Evolutionary conservation across 2,329 filamentous ascomycete genomes (phyloP).

Genomic region (Didymosphaeria variabile): DNA sequence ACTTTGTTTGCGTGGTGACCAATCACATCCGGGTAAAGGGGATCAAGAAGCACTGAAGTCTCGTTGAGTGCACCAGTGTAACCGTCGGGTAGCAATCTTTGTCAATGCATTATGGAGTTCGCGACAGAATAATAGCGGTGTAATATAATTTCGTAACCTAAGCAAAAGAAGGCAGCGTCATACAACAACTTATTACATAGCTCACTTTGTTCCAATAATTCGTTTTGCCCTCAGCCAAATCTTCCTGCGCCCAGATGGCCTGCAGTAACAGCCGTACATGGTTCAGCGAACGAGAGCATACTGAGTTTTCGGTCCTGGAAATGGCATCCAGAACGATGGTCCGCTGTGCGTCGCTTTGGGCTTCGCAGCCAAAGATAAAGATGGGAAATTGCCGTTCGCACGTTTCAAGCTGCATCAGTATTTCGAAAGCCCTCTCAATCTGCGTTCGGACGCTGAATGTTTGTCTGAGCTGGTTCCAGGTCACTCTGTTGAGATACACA

Average conservation of each 20-base stretch:
- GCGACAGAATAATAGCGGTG: too few relatives aligned
- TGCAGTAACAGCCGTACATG: conserved; percentile 21
- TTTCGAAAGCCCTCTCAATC: conserved; percentile 18
- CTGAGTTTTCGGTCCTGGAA: conserved; percentile 17
- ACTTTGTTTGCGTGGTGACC: conserved; percentile 36
- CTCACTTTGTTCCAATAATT: conserved; percentile 23
- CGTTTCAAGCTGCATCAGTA: conserved; percentile 26
- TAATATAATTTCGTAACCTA: neutral
- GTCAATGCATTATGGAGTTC: too few relatives aligned
- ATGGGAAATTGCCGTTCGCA: conserved; percentile 39
- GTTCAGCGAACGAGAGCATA: conserved; percentile 22
- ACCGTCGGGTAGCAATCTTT: too few relatives aligned
- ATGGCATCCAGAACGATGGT: conserved; percentile 26
- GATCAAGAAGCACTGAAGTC: neutral
- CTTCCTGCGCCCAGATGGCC: conserved; percentile 29
- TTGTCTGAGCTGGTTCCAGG: conserved; percentile 19
- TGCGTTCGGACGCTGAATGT: conserved; percentile 12
- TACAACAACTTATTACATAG: conserved; percentile 22
- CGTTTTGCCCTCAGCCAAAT: conserved; percentile 22
- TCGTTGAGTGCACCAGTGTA: neutral
- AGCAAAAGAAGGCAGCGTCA: conserved; percentile 24
- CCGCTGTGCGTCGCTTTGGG: conserved; percentile 36
- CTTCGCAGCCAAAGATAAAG: conserved; percentile 40
- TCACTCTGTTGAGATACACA: conserved; percentile 24
- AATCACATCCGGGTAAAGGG: conserved; percentile 25